phyloP scores from a whole-genome alignment of 192 early-diverging fungal genomes.

The Neocallimastix lanati region DNA sequence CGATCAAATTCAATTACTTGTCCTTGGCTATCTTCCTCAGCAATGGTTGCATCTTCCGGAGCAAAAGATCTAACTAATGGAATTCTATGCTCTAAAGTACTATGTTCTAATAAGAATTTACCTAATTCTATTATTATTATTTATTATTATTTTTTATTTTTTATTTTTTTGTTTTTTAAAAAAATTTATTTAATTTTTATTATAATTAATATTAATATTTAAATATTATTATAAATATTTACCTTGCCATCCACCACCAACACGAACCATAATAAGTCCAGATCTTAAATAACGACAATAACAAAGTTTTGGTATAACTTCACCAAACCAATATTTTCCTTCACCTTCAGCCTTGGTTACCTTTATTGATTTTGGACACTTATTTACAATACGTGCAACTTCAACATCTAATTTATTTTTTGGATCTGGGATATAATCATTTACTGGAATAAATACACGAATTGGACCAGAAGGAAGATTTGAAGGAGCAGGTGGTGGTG shows the following conservation, averaged over 20 bases:
- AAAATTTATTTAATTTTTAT: too few relatives aligned
- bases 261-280: slow-evolving; percentile 47
- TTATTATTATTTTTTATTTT: too few relatives aligned
- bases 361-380: slow-evolving; percentile 21
- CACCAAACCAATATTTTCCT: slow-evolving; percentile 45
- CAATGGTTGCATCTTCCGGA: background rate
- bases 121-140: background rate
- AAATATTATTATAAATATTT: background rate
- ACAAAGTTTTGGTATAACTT: slow-evolving; percentile 35
- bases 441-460: background rate
- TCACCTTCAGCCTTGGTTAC: slow-evolving; percentile 30
- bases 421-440: slow-evolving; percentile 23
- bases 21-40: background rate
- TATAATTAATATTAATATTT: too few relatives aligned
- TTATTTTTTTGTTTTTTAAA: too few relatives aligned
- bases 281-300: slow-evolving; percentile 43
- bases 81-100: background rate
- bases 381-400: slow-evolving; percentile 35
- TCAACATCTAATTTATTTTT: slow-evolving; percentile 36
- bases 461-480: background rate
- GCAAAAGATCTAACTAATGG: background rate
- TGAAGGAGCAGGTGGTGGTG: background rate
- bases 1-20: background rate
- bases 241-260: slow-evolving; percentile 37
- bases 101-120: background rate